Conservation (phyloP, 768 basidiomycete genomes). For the Pisolithus tinctorius region DNA sequence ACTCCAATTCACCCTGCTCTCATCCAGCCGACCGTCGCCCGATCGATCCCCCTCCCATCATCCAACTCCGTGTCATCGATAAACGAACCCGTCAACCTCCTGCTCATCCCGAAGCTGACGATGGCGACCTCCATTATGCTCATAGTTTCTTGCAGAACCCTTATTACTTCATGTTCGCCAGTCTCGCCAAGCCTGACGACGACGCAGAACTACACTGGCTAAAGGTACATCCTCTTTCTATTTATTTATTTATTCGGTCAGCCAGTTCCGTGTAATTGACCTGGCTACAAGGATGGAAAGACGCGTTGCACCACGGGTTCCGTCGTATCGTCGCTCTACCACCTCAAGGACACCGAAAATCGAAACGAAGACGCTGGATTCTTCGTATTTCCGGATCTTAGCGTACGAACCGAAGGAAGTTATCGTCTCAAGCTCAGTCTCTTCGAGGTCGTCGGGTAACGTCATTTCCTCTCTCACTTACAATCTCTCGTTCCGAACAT, state of each 20-base stretch:
- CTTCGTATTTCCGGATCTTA: slow-evolving; percentile 95
- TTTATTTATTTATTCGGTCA: neutral
- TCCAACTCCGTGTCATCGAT: slow-evolving; percentile 88
- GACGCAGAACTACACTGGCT: slow-evolving; percentile 86
- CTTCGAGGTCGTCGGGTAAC: slow-evolving; percentile 87
- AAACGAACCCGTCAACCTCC: slow-evolving; percentile 34
- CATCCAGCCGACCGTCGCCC: slow-evolving; percentile 82
- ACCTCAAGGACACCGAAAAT: slow-evolving; percentile 72
- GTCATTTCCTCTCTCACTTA: slow-evolving; percentile 25
- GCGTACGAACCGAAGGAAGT: slow-evolving; percentile 86
- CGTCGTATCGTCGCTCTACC: slow-evolving; percentile 86
- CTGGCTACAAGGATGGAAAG: slow-evolving; percentile 65
- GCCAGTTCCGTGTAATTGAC: slow-evolving; percentile 1
- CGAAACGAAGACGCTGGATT: slow-evolving; percentile 73
- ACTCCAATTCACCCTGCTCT: neutral
- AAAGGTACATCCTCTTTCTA: slow-evolving; percentile 39
- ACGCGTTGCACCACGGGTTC: slow-evolving; percentile 89
- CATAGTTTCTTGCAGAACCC: slow-evolving; percentile 80
- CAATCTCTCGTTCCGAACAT: slow-evolving; percentile 2
- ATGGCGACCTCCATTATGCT: slow-evolving; percentile 35
- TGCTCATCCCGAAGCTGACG: slow-evolving; percentile 25
- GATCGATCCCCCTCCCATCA: slow-evolving; percentile 94
- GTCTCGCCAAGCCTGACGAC: slow-evolving; percentile 81
- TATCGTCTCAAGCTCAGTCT: slow-evolving; percentile 67
- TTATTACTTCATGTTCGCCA: slow-evolving; percentile 95